Evolutionary conservation across 257 asterid species (phyloP).

Genomic region (Gentiana macrophylla): DNA sequence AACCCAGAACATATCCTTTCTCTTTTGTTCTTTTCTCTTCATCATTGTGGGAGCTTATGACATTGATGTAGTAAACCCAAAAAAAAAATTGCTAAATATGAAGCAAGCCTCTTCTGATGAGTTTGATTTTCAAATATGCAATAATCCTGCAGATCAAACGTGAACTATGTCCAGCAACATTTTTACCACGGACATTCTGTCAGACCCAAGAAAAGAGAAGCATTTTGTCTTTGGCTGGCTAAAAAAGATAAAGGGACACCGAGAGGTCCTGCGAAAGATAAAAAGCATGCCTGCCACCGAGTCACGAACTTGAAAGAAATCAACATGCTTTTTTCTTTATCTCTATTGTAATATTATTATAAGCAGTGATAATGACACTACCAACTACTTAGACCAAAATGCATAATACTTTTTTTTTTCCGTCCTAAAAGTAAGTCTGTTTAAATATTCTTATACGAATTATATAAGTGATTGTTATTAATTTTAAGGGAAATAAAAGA

Average conservation of each 20-base stretch:
- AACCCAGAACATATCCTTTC: conserved; percentile 24
- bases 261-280: conserved; percentile 26
- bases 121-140: conserved; percentile 2
- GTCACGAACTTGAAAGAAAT: no score
- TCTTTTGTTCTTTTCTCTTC: conserved; percentile 19
- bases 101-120: conserved; percentile 1
- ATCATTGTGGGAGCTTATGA: conserved; percentile 17
- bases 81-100: conserved; percentile 10
- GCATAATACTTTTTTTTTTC: conserved; percentile 5
- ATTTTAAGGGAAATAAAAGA: neutral
- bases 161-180: conserved; percentile 29
- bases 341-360: no score
- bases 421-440: no score
- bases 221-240: conserved; percentile 7
- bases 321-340: no score
- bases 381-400: neutral
- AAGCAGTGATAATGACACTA: no score
- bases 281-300: no score
- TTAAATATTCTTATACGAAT: no score
- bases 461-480: no score
- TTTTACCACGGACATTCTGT: conserved; percentile 23
- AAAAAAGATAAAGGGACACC: conserved; percentile 11
- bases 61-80: conserved; percentile 1
- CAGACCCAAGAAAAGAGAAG: conserved; percentile 32
- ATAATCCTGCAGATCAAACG: conserved; percentile 14